Evolutionary conservation across 2,329 filamentous ascomycete species (phyloP), one percentile per base, ranked within the genome.

Genomic region (Paecilomyces formosus): DNA sequence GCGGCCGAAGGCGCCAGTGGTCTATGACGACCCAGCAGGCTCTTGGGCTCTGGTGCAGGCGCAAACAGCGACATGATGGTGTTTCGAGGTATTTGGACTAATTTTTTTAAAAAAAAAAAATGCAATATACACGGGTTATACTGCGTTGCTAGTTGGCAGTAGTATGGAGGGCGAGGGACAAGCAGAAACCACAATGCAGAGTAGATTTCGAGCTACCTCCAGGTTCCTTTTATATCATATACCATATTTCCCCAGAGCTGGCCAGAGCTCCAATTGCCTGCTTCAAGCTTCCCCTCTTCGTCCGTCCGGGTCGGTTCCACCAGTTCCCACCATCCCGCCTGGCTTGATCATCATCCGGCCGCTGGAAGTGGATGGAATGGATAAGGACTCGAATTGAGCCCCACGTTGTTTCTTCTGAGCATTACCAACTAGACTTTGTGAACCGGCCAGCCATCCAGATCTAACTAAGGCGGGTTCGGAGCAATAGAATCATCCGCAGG

Each of bases 1-100:
- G 76, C 79, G 0, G 81, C 82, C 0, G 75, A 76, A 6, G 81
- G 78, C 2, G 81, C 76, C 5, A 84, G 75, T 15, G 82, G 70
- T 21, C 81, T 76, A 65, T 83, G 81, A 64, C 76, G 79, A 49
- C 80, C 82, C 54, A 84, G 74, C 5, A 76, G 69, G 53, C 13
- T 54, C 18, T 45, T 45, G 30, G 58, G 56, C 31, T 57, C 52
- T 15, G 58, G 58, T 6, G 53, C 13, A 12, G 35, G 15, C 35
- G 39, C 15, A 51, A 55, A 51, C 26, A 35, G 6, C 13, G 53
- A 54, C 53, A 54, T 53, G 5, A 30, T 53, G 22, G 11, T 54
- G 22, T 28, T 9, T 52, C 22, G 28, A 22, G 2, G n/a, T 45
- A 45, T 45, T 18, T 26, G 24, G 2, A 3, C 24, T 3, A 26